phyloP scores from a whole-genome alignment of 164 flowering plant species.

The Cinnamomum chago region DNA sequence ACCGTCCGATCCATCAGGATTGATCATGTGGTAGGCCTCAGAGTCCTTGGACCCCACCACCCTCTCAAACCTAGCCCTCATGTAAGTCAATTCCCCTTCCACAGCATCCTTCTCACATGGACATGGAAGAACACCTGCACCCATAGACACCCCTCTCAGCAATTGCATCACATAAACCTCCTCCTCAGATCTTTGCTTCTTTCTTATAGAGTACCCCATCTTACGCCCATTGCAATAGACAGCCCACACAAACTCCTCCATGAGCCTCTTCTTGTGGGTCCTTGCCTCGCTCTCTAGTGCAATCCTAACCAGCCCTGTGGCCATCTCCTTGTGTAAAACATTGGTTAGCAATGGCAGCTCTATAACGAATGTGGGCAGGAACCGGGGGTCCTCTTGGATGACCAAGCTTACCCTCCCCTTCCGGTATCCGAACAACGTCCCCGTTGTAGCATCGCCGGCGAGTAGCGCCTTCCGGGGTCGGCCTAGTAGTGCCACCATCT shows the following conservation, averaged over 20 bases:
- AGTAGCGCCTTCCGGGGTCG: slow-evolving; percentile 51
- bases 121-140: slow-evolving; percentile 79
- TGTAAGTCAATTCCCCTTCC: slow-evolving; percentile 74
- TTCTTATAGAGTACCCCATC: slow-evolving; percentile 62
- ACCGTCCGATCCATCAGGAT: slow-evolving; percentile 61
- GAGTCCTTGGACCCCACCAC: slow-evolving; percentile 81
- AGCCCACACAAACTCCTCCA: slow-evolving; percentile 87
- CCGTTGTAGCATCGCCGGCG: slow-evolving; percentile 46
- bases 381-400: slow-evolving; percentile 70
- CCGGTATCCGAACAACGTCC: slow-evolving; percentile 67
- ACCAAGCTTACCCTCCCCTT: slow-evolving; percentile 61
- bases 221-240: slow-evolving; percentile 81
- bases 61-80: slow-evolving; percentile 78
- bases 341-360: slow-evolving; percentile 63
- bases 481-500: slow-evolving; percentile 68
- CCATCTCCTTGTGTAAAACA: slow-evolving; percentile 70
- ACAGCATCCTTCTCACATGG: slow-evolving; percentile 31
- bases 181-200: slow-evolving; percentile 61
- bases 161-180: slow-evolving; percentile 67
- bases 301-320: slow-evolving; percentile 56
- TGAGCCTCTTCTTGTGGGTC: slow-evolving; percentile 46
- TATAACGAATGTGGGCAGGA: slow-evolving; percentile 55
- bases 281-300: slow-evolving; percentile 77
- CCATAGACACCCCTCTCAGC: slow-evolving; percentile 82
- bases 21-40: slow-evolving; percentile 75